phyloP scores from a whole-genome alignment of 2,329 filamentous ascomycete species.

The Lasiodiplodia citricola region DNA sequence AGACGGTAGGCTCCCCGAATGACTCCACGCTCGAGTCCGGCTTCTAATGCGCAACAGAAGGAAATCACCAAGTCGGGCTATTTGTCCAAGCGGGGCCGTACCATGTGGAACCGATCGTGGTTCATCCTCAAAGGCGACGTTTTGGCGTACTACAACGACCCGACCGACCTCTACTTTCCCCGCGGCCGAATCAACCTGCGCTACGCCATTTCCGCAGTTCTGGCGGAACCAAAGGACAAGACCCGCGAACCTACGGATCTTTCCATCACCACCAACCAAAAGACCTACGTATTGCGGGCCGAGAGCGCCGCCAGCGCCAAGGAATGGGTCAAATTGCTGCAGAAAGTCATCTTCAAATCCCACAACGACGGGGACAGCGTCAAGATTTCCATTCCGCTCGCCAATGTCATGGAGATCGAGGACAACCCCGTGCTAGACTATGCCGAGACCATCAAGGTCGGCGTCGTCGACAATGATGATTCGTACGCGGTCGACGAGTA shows the following conservation, averaged over 20 bases:
- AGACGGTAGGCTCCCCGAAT: slow-evolving; percentile 67
- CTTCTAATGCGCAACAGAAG: slow-evolving; percentile 36
- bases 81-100: slow-evolving; percentile 83
- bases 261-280: slow-evolving; percentile 78
- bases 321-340: slow-evolving; percentile 94
- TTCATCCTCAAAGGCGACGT: slow-evolving; percentile 92
- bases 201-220: slow-evolving; percentile 84
- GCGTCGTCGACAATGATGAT: slow-evolving; percentile 91
- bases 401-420: slow-evolving; percentile 90
- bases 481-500: slow-evolving; percentile 98
- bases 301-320: slow-evolving; percentile 87
- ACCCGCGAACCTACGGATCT: slow-evolving; percentile 77
- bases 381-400: slow-evolving; percentile 89
- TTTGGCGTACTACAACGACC: slow-evolving; percentile 84
- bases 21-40: no score
- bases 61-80: slow-evolving; percentile 82
- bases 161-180: slow-evolving; percentile 88
- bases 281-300: slow-evolving; percentile 85
- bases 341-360: slow-evolving; percentile 92
- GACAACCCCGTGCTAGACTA: slow-evolving; percentile 90
- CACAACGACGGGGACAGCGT: slow-evolving; percentile 97
- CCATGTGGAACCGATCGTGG: slow-evolving; percentile 92
- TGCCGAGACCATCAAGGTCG: slow-evolving; percentile 90
- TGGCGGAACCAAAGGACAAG: slow-evolving; percentile 72
- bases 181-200: slow-evolving; percentile 89